Conservation (phyloP, 768 basidiomycete genomes). For the Boletus sensibilis region DNA sequence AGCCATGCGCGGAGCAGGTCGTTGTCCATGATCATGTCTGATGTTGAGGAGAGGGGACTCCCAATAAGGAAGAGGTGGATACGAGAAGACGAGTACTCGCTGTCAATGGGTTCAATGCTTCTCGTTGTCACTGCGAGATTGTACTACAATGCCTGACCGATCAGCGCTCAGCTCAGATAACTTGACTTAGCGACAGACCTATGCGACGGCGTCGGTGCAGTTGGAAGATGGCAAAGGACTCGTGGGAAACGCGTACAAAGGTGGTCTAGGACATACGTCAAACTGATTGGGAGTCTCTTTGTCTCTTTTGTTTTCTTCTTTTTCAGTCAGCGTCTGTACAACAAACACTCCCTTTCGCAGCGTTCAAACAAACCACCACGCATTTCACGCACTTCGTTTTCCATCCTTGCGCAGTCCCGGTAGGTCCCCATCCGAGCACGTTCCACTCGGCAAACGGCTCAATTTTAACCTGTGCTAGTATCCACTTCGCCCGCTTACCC, state of each 20-base stretch:
- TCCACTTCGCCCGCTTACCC: slow-evolving; percentile 10
- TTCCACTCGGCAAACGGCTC: slow-evolving; percentile 28
- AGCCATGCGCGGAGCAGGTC: slow-evolving; percentile 78
- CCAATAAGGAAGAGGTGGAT: slow-evolving; percentile 5
- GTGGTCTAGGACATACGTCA: not conserved
- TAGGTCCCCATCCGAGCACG: slow-evolving; percentile 22
- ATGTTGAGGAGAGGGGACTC: not conserved
- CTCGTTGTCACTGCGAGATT: not conserved
- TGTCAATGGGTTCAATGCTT: not conserved
- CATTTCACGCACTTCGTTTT: slow-evolving; percentile 8
- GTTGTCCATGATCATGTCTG: slow-evolving; percentile 51
- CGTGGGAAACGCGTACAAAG: slow-evolving; percentile 20
- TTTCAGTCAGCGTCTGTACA: slow-evolving; percentile 28
- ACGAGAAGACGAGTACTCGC: slow-evolving; percentile 8
- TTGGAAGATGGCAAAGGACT: not conserved
- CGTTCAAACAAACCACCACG: slow-evolving; percentile 5
- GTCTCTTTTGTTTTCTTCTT: not conserved
- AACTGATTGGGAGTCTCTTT: not conserved
- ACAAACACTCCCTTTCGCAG: slow-evolving; percentile 30
- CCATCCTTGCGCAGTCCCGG: slow-evolving; percentile 1
- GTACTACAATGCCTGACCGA: not conserved
- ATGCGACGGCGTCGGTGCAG: not conserved
- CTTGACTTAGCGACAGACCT: not conserved
- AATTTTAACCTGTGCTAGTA: slow-evolving; percentile 10
- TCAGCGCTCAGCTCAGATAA: not conserved